Base-by-base conservation (phyloP, 768 basidiomycete genomes). In the Lactarius sp. region DNA sequence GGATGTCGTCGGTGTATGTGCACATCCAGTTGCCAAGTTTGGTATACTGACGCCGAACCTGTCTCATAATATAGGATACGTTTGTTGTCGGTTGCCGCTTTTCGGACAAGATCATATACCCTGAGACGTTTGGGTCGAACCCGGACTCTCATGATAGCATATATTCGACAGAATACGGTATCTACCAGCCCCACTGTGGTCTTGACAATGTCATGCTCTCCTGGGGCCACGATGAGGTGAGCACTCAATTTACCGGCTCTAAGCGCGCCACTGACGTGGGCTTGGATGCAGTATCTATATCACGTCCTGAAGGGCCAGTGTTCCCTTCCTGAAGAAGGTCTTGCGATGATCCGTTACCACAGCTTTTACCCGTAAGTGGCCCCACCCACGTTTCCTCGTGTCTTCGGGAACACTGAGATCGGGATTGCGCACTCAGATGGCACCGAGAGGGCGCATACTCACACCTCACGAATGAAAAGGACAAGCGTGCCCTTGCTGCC, bases 321-420 rank as follows among this genome's bases (percentile, higher is more conserved):
- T 66, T 81, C 80, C 4, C 85, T 95, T 0, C 93, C 93, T 4
- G 81, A 81, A 44, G 93, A 91, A 69, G 93, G 82, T 0, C 79
- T 96, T 34, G 86, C 88, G 8, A 96, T 96, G 93, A 92, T 96
- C 71, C 85, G 94, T 37, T 96, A 92, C 73, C 94, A 95, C 77
- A 91, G 88, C 70, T 96, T 95, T 80, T 96, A 95, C 76, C 93
- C 94, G 75, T 85, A 69, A 56, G 83, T 73, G 10, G 39, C 20
- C 22, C 27, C 14, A 16, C n/a, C 55, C 49, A 12, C 22, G 18
- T 14, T 31, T 18, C 14, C 12, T 31, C 39, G 18, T 18, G 5
- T 31, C 41, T 34, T 49, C 33, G 1, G 27, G 37, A 22, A 18
- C 34, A 36, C 52, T 61, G 54, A 56, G 4, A 10, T 36, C 13